Conservation (phyloP, 768 basidiomycete genomes). For the Chlorophyllum brunneum region DNA sequence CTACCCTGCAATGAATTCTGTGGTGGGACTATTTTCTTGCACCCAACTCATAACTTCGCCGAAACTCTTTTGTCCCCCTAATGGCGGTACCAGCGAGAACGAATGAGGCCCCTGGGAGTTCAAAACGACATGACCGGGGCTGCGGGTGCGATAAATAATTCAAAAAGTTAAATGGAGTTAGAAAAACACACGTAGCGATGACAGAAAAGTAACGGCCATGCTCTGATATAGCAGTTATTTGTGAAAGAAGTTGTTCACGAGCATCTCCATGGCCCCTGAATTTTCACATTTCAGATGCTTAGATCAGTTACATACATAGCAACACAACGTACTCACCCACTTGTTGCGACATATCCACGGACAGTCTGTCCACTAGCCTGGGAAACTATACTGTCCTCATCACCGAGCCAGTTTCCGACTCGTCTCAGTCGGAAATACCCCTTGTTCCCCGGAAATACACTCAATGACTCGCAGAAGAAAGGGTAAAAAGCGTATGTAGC, state of each 20-base stretch:
- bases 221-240: not conserved
- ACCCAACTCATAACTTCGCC: conserved; percentile 9
- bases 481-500: conserved; percentile 64
- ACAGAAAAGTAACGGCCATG: not conserved
- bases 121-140: conserved; percentile 13
- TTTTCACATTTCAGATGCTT: too few species aligned
- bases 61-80: conserved; percentile 8
- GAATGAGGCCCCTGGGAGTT: not conserved
- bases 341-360: not conserved
- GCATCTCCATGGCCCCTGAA: not conserved
- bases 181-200: conserved; percentile 10
- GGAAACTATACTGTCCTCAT: conserved; percentile 7
- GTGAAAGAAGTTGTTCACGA: conserved; percentile 9
- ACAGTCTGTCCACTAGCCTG: not conserved
- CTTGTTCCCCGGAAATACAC: conserved; percentile 45
- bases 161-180: too few species aligned
- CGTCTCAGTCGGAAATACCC: conserved; percentile 55
- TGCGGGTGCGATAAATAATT: not conserved
- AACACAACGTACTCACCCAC: not conserved
- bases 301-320: too few species aligned
- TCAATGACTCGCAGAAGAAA: conserved; percentile 41
- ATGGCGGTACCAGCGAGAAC: conserved; percentile 5
- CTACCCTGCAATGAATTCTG: conserved; percentile 5
- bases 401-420: conserved; percentile 55
- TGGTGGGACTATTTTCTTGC: not conserved